phyloP scores from a whole-genome alignment of 176 grass and related monocot genomes.

The Typha latifolia region DNA sequence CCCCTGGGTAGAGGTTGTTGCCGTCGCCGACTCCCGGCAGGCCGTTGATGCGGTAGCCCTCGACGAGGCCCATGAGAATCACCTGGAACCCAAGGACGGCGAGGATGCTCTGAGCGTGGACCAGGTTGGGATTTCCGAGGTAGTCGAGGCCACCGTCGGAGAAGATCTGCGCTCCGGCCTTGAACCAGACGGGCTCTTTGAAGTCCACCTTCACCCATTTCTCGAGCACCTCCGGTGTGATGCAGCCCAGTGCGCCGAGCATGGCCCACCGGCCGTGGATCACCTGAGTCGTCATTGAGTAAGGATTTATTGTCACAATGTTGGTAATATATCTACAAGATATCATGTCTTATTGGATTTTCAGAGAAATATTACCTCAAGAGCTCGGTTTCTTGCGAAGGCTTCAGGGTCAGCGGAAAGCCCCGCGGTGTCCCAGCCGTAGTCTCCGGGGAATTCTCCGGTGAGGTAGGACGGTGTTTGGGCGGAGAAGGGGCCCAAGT shows the following conservation, averaged over 20 bases:
- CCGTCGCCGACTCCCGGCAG: neutral
- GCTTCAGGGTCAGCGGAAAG: conserved; percentile 92
- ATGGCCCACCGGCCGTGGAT: conserved; percentile 55
- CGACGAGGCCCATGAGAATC: neutral
- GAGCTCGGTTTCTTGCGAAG: conserved; percentile 77
- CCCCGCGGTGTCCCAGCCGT: conserved; percentile 91
- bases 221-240: conserved; percentile 80
- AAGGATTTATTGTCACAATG: no score
- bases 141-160: conserved; percentile 93
- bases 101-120: conserved; percentile 29
- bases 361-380: conserved; percentile 24
- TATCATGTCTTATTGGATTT: no score
- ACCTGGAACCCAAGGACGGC: neutral
- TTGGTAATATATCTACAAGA: no score
- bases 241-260: conserved; percentile 82
- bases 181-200: conserved; percentile 98
- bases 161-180: conserved; percentile 96
- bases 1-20: neutral
- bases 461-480: conserved; percentile 83
- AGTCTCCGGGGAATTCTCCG: conserved; percentile 90
- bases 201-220: conserved; percentile 91
- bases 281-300: neutral
- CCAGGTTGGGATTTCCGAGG: conserved; percentile 90
- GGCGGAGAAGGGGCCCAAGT: conserved; percentile 88
- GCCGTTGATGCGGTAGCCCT: neutral